Conservation (phyloP, 345 rosid genomes). For the thale cress (Arabidopsis thaliana) region DNA sequence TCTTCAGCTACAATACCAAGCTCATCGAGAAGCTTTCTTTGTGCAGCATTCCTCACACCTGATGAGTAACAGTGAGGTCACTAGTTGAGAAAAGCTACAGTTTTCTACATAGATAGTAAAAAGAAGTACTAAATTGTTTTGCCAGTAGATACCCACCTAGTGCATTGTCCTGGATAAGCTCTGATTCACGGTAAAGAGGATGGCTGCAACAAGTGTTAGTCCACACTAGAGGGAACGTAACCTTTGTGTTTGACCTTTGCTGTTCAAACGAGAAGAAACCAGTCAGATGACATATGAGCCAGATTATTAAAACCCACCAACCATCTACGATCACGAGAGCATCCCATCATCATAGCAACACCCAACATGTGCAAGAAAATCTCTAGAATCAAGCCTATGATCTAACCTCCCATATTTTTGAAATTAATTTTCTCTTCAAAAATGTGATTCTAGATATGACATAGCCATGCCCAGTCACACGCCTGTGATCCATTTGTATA, state of each 20-base stretch:
- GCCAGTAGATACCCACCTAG: constrained; percentile 60
- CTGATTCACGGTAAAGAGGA: constrained; percentile 90
- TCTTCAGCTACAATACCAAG: constrained; percentile 92
- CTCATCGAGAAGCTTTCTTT: constrained; percentile 97
- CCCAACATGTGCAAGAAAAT: neutral
- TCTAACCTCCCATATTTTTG: neutral
- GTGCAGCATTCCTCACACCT: constrained; percentile 99
- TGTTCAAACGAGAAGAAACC: constrained; percentile 41
- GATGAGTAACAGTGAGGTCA: constrained; percentile 28
- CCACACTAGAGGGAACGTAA: constrained; percentile 99
- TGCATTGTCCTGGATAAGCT: constrained; percentile 74
- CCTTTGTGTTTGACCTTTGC: constrained; percentile 98
- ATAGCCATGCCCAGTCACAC: constrained; percentile 2
- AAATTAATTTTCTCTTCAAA: constrained; percentile 12
- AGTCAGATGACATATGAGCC: neutral
- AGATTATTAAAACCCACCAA: neutral
- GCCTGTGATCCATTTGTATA: neutral
- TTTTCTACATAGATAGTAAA: neutral
- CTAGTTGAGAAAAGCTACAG: neutral
- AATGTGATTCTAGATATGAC: constrained; percentile 10
- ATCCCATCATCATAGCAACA: constrained; percentile 23
- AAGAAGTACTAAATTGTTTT: constrained; percentile 5
- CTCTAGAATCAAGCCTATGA: constrained; percentile 2
- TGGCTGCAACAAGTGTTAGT: constrained; percentile 99
- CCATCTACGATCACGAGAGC: constrained; percentile 1